phyloP scores from a whole-genome alignment of 1,284 basidiomycete species.

The Trametes sp. region DNA sequence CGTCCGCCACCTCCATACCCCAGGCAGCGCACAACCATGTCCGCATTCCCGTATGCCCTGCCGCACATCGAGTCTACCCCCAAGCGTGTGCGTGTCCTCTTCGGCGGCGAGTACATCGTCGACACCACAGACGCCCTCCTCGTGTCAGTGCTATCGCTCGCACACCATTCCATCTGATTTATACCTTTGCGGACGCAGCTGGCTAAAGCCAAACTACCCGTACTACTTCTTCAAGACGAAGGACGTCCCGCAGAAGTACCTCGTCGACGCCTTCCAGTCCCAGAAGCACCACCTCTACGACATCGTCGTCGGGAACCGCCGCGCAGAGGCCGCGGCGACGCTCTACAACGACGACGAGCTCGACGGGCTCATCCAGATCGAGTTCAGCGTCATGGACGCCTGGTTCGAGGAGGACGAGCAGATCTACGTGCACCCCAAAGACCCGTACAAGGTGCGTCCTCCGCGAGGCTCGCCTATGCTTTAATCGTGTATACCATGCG shows the following conservation, averaged over 20 bases:
- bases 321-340: slow-evolving; percentile 51
- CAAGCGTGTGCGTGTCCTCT: slow-evolving; percentile 63
- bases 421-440: slow-evolving; percentile 67
- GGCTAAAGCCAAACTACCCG: slow-evolving; percentile 62
- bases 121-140: slow-evolving; percentile 63
- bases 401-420: slow-evolving; percentile 77
- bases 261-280: slow-evolving; percentile 44
- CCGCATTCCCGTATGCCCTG: slow-evolving; percentile 31
- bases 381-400: slow-evolving; percentile 59
- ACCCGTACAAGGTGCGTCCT: slow-evolving; percentile 66
- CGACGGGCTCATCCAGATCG: slow-evolving; percentile 56
- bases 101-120: slow-evolving; percentile 57
- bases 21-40: background rate
- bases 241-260: slow-evolving; percentile 51
- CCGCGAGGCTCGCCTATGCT: background rate
- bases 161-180: background rate
- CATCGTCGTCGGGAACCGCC: slow-evolving; percentile 51
- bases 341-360: slow-evolving; percentile 52
- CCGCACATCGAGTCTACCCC: slow-evolving; percentile 39
- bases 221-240: slow-evolving; percentile 58
- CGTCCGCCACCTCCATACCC: slow-evolving; percentile 20
- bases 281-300: slow-evolving; percentile 49
- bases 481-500: background rate
- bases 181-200: slow-evolving; percentile 46
- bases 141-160: slow-evolving; percentile 52